Percentiles rank a stretch among this genome's conserved stretches.
Evolutionary conservation across 164 flowering plant species (phyloP).

Genomic region (Vitis amurensis): DNA sequence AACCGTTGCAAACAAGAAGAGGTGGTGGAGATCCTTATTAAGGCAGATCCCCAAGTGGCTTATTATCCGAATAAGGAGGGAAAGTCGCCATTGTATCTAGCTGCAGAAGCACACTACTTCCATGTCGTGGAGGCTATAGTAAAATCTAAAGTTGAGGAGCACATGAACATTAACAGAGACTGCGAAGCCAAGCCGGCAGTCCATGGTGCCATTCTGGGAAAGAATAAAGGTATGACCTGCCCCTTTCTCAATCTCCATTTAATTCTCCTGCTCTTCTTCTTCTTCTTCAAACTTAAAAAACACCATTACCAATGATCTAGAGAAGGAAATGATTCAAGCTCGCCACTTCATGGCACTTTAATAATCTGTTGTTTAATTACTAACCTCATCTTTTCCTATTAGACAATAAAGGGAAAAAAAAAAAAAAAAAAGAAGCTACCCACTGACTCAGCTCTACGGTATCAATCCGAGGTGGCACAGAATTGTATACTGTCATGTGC

Average conservation of each 20-base stretch:
- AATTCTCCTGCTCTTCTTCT: too few species aligned
- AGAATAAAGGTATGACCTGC: neutral
- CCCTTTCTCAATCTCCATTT: too few species aligned
- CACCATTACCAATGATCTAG: neutral
- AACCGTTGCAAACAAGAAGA: neutral
- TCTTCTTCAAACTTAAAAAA: too few species aligned
- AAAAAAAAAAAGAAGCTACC: too few species aligned
- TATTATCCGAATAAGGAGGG: neutral
- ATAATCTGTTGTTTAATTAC: neutral
- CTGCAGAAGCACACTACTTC: neutral
- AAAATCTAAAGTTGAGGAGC: neutral
- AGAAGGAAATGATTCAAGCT: too few species aligned
- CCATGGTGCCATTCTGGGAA: constrained; percentile 4
- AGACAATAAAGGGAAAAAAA: too few species aligned
- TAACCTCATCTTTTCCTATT: too few species aligned
- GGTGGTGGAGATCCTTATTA: neutral
- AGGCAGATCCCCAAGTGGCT: neutral
- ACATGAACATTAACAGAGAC: too few species aligned
- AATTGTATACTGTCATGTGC: too few species aligned
- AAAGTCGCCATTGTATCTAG: neutral
- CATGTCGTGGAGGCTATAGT: neutral
- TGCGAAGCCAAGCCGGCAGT: neutral
- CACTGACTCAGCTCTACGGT: too few species aligned
- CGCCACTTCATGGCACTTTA: neutral
- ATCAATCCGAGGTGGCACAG: too few species aligned